Evolutionary conservation across 768 basidiomycete genomes (phyloP), one percentile per base, ranked within the genome.

Genomic region (Amanita jacksonii): DNA sequence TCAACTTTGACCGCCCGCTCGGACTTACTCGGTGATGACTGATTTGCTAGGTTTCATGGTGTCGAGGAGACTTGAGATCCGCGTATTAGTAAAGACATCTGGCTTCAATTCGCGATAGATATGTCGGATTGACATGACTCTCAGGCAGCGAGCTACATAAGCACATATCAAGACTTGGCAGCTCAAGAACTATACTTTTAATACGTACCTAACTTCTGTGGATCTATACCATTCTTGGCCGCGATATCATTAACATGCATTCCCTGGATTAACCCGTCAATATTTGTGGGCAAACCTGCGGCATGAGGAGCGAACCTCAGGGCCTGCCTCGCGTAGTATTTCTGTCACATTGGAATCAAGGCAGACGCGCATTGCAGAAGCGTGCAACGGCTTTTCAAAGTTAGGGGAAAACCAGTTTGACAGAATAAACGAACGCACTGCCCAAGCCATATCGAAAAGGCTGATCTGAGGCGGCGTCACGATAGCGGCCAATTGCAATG

Each of bases 211-310:
- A 70, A 50, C 45, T 65, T 66, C 15, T 50, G 39, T 3, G 57
- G 46, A 39, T 69, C 57, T 16, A 62, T 51, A 5, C 53, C 51
- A 40, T 57, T 59, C 20, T 57, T 60, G 15, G 51, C 52, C 7
- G 60, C 64, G 25, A 70, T 68, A 4, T 68, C 63, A 3, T 57
- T 47, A n/a, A 61, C 54, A 24, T 70, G 67, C 18, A 65, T 46
- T 1, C 67, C 67, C 64, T 64, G 46, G 7, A 8, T n/a, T n/a
- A 8, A 4, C 22, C 19, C 16, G 5, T 18, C 8, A 30, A 3
- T 9, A 5, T 20, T 24, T 40, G 23, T 15, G 8, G 3, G 12
- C 31, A 5, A 20, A 35, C 31, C n/a, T n/a, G 2, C n/a, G 3
- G 15, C n/a, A n/a, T n/a, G n/a, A 23, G 30, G 4, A 1, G 38